These are phyloP conservation scores for Torulaspora delbrueckii DNA, from an alignment of 805 yeast genomes.

Conservation along the genomic window DNA sequence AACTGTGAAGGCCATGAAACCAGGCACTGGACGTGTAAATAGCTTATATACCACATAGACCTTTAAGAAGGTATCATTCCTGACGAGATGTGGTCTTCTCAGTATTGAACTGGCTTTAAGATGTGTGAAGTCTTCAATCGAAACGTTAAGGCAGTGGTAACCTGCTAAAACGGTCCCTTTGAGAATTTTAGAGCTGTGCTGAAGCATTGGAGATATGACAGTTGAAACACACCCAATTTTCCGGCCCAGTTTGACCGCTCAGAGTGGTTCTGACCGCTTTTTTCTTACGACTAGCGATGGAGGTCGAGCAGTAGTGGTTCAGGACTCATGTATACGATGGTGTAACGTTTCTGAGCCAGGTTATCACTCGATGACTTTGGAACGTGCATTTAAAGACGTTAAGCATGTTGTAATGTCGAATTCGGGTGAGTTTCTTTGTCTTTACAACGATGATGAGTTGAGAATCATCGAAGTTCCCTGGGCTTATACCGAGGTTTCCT, in stretches of 20 bases:
- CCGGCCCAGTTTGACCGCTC: not conserved
- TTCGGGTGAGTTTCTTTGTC: conserved; percentile 22
- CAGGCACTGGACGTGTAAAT: conserved; percentile 14
- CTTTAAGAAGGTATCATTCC: not conserved
- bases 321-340: conserved; percentile 22
- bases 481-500: conserved; percentile 15
- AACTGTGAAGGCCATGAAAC: conserved; percentile 16
- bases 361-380: conserved; percentile 16
- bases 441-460: conserved; percentile 16
- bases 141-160: not conserved
- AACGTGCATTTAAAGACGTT: conserved; percentile 8
- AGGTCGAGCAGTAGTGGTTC: conserved; percentile 16
- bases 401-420: conserved; percentile 14
- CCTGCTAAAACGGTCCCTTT: not conserved
- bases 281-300: conserved; percentile 19
- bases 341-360: conserved; percentile 9
- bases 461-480: conserved; percentile 29
- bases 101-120: not conserved
- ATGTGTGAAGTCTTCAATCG: not conserved
- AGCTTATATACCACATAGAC: not conserved
- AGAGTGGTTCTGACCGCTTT: conserved; percentile 11
- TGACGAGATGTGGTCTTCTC: not conserved
- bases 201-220: not conserved
- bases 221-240: conserved; percentile 13
- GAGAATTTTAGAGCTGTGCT: not conserved